A percentile compares a stretch with the other conserved stretches of the same genome.
phyloP scores from a whole-genome alignment of 192 early-diverging fungal genomes.

The Entomortierella lignicola region DNA sequence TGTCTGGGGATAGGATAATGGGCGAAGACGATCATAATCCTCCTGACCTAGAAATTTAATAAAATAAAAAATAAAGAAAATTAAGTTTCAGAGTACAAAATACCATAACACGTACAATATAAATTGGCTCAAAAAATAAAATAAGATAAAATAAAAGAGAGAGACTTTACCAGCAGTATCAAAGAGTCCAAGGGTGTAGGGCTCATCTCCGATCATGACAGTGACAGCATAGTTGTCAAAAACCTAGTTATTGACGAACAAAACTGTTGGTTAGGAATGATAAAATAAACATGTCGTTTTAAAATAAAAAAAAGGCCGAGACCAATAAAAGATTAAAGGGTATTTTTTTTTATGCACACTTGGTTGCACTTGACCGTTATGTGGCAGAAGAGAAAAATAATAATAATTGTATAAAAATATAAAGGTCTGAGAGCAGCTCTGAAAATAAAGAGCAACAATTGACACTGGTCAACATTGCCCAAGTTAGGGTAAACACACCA shows the following conservation, averaged over 20 bases:
- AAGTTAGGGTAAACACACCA: neutral
- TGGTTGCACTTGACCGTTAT: constrained; percentile 5
- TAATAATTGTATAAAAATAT: too few species aligned
- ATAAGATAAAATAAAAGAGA: too few species aligned
- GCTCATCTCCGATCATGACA: constrained; percentile 99
- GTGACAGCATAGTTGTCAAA: constrained; percentile 99
- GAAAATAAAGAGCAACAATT: constrained; percentile 34
- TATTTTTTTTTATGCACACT: neutral
- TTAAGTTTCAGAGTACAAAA: neutral
- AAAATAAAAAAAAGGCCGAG: neutral
- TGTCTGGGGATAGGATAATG: constrained; percentile 94
- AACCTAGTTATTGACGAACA: constrained; percentile 57
- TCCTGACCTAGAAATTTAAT: constrained; percentile 83
- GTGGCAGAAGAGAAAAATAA: constrained; percentile 16
- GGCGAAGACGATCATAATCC: constrained; percentile 94
- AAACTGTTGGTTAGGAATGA: neutral
- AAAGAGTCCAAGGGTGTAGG: constrained; percentile 94
- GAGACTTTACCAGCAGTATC: constrained; percentile 83
- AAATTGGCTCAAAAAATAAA: too few species aligned
- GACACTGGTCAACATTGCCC: neutral
- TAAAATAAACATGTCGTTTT: neutral
- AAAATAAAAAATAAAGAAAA: neutral
- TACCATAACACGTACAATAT: too few species aligned
- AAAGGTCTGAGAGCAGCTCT: constrained; percentile 44
- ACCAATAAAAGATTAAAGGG: neutral